Evolutionary conservation across 148 eudicot species (phyloP), one percentile per base, ranked within the genome.

Genomic region (Camellia lanceoleosa): DNA sequence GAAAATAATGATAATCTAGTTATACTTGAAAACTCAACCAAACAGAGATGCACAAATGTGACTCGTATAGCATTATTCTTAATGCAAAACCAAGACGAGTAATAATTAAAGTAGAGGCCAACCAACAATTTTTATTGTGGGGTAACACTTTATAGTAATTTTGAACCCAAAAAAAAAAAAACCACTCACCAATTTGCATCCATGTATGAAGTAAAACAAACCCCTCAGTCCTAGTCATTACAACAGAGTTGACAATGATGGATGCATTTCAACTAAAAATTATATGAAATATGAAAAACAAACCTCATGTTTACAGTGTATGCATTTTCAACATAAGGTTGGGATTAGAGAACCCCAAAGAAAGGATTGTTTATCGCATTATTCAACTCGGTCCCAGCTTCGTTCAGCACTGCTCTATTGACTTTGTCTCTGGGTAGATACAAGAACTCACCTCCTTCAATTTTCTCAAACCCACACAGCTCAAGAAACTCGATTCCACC

Each of bases 401-500:
- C 82, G 79, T 89, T 88, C 80, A 97, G 85, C 75, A 94, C 91
- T 30, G 88, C 89, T 23, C 79, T 81, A 78, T 97, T 94, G 49
- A 94, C 92, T 83, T 88, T 91, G 79, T 94, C 95, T 66, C 93
- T 88, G 9, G 97, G 90, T 77, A 97, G 84, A 75, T 86, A 91
- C 83, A 97, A 88, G 88, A 92, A 97, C 77, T 97, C 99, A 2
- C 92, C 99, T 42, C 88, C 95, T 83, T 92, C 97, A 0, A 82
- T 83, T 84, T 97, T 94, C 86, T 89, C 94, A 51, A 97, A 97
- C 60, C 98, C 99, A 76, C 98, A 97, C 13, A 91, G 83, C 86
- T 94, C 97, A 51, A 97, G 95, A 86, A 97, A 97, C 80, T 92
- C 93, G 7, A 94, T 88, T 76, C 99, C 99, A 64, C 96, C 99